These are phyloP conservation scores for Fusarium bulbicola DNA, from an alignment of 2,329 filamentous ascomycete species.

Conservation along the genomic window DNA sequence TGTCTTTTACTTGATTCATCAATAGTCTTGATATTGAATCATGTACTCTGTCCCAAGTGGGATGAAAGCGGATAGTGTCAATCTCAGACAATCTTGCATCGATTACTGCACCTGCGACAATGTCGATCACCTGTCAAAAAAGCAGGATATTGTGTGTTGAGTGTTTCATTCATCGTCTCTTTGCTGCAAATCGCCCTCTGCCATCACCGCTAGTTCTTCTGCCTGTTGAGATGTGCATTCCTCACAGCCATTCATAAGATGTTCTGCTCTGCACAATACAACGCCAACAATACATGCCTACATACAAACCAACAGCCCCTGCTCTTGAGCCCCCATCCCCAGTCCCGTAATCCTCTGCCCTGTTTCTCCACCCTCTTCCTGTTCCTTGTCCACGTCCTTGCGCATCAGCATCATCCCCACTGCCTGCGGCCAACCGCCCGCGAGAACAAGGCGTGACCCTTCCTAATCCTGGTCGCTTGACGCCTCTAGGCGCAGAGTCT, in stretches of 20 bases:
- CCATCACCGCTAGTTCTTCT: slow-evolving; percentile 19
- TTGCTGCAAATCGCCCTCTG: slow-evolving; percentile 7
- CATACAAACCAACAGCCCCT: neutral
- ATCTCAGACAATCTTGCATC: slow-evolving; percentile 23
- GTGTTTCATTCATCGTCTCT: slow-evolving; percentile 2
- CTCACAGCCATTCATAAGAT: slow-evolving; percentile 1
- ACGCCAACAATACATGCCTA: neutral
- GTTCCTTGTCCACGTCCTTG: slow-evolving; percentile 10
- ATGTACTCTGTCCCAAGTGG: slow-evolving; percentile 25
- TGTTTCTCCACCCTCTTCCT: slow-evolving; percentile 32
- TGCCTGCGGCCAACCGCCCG: slow-evolving; percentile 27
- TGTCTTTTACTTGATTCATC: neutral
- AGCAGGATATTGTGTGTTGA: slow-evolving; percentile 6
- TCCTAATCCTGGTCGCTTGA: slow-evolving; percentile 19
- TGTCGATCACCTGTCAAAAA: slow-evolving; percentile 16
- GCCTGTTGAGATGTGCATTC: neutral
- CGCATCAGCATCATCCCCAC: slow-evolving; percentile 30
- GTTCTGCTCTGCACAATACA: slow-evolving; percentile 11
- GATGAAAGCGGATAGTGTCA: slow-evolving; percentile 5
- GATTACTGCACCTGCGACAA: slow-evolving; percentile 12
- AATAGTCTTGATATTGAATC: slow-evolving; percentile 10
- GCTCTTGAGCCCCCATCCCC: slow-evolving; percentile 11
- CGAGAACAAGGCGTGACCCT: slow-evolving; percentile 34
- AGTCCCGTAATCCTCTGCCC: slow-evolving; percentile 23
- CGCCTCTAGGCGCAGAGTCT: neutral